Evolutionary conservation across 345 rosid species (phyloP).

Genomic region (Brassica rapa): DNA sequence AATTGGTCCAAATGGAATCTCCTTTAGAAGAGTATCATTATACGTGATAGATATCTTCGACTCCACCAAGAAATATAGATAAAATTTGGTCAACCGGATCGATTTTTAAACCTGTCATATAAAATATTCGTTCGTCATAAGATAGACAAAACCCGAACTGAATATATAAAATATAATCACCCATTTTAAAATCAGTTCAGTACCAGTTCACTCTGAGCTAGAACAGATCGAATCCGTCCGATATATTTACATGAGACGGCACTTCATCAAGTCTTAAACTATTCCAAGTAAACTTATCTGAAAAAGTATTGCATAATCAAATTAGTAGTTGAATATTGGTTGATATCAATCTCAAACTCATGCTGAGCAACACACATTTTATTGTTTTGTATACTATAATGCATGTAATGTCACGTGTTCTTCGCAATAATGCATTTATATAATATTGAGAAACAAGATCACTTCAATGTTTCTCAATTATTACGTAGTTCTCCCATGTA

Average conservation of each 20-base stretch:
- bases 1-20: not conserved
- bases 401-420: slow-evolving; percentile 24
- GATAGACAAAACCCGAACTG: not conserved
- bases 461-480: slow-evolving; percentile 21
- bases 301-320: not conserved
- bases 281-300: not conserved
- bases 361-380: not conserved
- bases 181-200: not conserved
- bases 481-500: slow-evolving; percentile 2
- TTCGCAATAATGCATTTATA: slow-evolving; percentile 26
- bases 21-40: not conserved
- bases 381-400: slow-evolving; percentile 2
- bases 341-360: not conserved
- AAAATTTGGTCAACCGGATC: not conserved
- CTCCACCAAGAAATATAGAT: not conserved
- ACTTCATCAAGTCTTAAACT: not conserved
- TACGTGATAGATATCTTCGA: not conserved
- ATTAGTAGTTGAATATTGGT: not conserved
- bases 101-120: not conserved
- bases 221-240: not conserved
- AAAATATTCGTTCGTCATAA: not conserved
- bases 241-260: not conserved
- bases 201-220: not conserved
- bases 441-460: not conserved
- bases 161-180: not conserved